These are phyloP conservation scores for Colletotrichum cereale DNA, from an alignment of 2,329 filamentous ascomycete species.

Conservation along the genomic window DNA sequence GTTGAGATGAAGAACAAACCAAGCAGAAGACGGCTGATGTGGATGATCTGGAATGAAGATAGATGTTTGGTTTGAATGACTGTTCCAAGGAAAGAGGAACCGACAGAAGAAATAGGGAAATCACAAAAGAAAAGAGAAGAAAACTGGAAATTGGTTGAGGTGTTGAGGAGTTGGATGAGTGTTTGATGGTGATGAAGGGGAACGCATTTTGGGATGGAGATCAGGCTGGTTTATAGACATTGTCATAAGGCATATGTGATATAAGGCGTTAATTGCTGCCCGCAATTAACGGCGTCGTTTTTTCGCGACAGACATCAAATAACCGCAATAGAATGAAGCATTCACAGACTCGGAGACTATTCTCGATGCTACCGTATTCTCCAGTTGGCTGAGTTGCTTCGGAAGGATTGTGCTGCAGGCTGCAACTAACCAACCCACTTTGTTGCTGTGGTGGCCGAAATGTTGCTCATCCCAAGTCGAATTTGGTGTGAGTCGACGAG, in stretches of 20 bases:
- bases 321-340: background rate
- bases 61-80: background rate
- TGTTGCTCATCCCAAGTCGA: background rate
- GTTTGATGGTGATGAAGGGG: constrained; percentile 21
- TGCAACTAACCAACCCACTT: background rate
- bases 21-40: background rate
- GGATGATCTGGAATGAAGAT: background rate
- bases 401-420: background rate
- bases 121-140: constrained; percentile 1
- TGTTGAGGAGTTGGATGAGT: constrained; percentile 9
- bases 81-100: constrained; percentile 22
- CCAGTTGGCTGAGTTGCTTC: background rate
- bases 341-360: background rate
- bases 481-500: constrained; percentile 8
- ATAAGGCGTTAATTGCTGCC: too few species aligned
- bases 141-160: constrained; percentile 2
- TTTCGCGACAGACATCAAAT: too few species aligned
- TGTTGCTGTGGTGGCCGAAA: constrained; percentile 8
- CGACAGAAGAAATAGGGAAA: constrained; percentile 38
- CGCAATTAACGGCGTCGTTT: too few species aligned
- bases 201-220: background rate
- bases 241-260: too few species aligned
- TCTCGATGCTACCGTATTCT: background rate
- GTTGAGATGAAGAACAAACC: background rate
- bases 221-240: constrained; percentile 25